Evolutionary conservation across 257 asterid species (phyloP).

Genomic region (Avicennia marina): DNA sequence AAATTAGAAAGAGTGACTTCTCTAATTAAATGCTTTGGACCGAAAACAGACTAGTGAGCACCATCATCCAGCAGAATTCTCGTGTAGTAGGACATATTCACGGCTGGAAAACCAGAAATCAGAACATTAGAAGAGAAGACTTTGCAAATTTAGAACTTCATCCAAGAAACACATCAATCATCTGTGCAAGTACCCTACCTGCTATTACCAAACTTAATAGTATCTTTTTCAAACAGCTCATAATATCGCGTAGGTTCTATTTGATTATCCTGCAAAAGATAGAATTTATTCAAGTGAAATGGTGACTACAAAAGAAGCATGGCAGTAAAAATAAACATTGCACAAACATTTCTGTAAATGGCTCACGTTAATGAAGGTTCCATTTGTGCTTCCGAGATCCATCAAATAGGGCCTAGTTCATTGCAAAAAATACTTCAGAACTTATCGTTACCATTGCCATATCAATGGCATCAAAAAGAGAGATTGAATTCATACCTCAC

Average conservation of each 20-base stretch:
- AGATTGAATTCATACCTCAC: constrained; percentile 49
- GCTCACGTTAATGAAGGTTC: constrained; percentile 87
- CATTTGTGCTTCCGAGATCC: constrained; percentile 99
- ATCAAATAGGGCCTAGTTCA: constrained; percentile 77
- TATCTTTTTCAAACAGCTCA: constrained; percentile 83
- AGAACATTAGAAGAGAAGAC: background rate
- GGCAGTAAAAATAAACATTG: background rate
- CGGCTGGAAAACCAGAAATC: constrained; percentile 58
- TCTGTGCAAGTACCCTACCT: constrained; percentile 43
- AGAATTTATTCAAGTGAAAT: constrained; percentile 4
- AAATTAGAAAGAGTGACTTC: too few species aligned
- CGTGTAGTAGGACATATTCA: constrained; percentile 87
- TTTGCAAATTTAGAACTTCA: background rate
- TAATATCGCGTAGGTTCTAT: constrained; percentile 85
- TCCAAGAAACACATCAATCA: constrained; percentile 6
- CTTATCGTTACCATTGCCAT: constrained; percentile 7
- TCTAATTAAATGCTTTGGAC: too few species aligned
- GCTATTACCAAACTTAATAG: constrained; percentile 93
- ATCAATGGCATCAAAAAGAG: constrained; percentile 14
- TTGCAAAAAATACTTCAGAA: constrained; percentile 14
- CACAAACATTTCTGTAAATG: background rate
- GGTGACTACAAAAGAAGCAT: constrained; percentile 8
- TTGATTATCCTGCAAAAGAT: constrained; percentile 54
- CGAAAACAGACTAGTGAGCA: too few species aligned
- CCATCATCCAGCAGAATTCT: constrained; percentile 61